phyloP scores from a whole-genome alignment of 768 basidiomycete species.

The Suillus lakei region DNA sequence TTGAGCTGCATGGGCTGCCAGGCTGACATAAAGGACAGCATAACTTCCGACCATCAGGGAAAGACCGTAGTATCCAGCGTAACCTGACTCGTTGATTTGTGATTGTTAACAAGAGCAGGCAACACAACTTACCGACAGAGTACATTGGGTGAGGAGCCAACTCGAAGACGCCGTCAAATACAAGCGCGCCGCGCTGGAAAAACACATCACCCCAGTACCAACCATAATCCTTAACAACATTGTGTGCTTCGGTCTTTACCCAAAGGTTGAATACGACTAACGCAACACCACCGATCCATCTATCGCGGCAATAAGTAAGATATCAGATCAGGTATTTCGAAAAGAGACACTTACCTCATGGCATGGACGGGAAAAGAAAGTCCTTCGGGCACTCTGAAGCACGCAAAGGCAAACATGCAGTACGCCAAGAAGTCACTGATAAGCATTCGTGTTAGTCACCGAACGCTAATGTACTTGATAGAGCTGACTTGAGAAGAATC shows the following conservation, averaged over 20 bases:
- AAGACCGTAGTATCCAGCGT: slow-evolving; percentile 96
- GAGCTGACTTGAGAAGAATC: slow-evolving; percentile 88
- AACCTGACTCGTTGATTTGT: slow-evolving; percentile 51
- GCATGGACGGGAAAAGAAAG: slow-evolving; percentile 76
- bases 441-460: slow-evolving; percentile 12
- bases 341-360: slow-evolving; percentile 60
- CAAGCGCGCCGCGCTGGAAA: slow-evolving; percentile 89
- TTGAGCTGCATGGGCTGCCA: slow-evolving; percentile 94
- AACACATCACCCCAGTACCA: slow-evolving; percentile 98
- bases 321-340: slow-evolving; percentile 2
- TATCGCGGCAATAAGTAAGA: slow-evolving; percentile 32
- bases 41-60: slow-evolving; percentile 91
- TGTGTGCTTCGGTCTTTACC: slow-evolving; percentile 98
- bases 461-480: not conserved
- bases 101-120: not conserved
- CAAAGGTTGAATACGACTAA: slow-evolving; percentile 95
- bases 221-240: slow-evolving; percentile 97
- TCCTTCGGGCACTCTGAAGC: slow-evolving; percentile 83
- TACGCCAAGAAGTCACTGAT: slow-evolving; percentile 93
- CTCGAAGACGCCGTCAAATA: slow-evolving; percentile 98
- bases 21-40: slow-evolving; percentile 87
- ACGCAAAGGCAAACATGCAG: slow-evolving; percentile 93
- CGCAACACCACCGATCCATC: slow-evolving; percentile 86
- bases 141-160: slow-evolving; percentile 96
- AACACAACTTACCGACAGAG: slow-evolving; percentile 63